These are phyloP conservation scores for Kurtzmaniella natalensis DNA, from an alignment of 1,139 yeast species.

Conservation along the genomic window DNA sequence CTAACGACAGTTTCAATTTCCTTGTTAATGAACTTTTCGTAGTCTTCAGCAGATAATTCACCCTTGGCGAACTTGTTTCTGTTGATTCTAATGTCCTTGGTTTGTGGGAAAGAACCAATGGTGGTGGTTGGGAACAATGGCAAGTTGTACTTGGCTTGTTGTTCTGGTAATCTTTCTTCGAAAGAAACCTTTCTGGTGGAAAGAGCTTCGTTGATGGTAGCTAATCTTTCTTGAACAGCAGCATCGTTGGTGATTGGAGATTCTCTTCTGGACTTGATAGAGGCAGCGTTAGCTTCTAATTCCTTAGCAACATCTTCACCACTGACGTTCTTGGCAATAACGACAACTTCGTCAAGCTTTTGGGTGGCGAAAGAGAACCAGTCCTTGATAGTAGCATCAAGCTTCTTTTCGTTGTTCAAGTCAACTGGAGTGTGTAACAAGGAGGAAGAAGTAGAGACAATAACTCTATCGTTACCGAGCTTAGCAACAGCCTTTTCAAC, in stretches of 20 bases:
- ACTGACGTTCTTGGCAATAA: slow-evolving; percentile 82
- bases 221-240: slow-evolving; percentile 84
- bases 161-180: slow-evolving; percentile 82
- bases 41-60: slow-evolving; percentile 87
- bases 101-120: slow-evolving; percentile 99
- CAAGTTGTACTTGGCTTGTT: slow-evolving; percentile 81
- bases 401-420: slow-evolving; percentile 84
- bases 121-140: slow-evolving; percentile 99
- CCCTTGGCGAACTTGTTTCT: slow-evolving; percentile 99
- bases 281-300: slow-evolving; percentile 81
- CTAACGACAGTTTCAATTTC: slow-evolving; percentile 93
- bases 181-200: slow-evolving; percentile 85
- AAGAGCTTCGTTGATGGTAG: slow-evolving; percentile 72
- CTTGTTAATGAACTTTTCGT: slow-evolving; percentile 92
- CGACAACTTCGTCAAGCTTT: slow-evolving; percentile 87
- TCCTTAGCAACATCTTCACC: slow-evolving; percentile 67
- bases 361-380: slow-evolving; percentile 99
- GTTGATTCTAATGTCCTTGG: slow-evolving; percentile 97
- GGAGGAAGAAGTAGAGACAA: slow-evolving; percentile 94
- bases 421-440: slow-evolving; percentile 98
- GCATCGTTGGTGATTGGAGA: slow-evolving; percentile 89
- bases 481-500: slow-evolving; percentile 80
- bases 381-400: slow-evolving; percentile 86
- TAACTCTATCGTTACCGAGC: slow-evolving; percentile 83
- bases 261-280: slow-evolving; percentile 80